phyloP scores from a whole-genome alignment of 495 filamentous ascomycete species.

The Xylaria telfairii region DNA sequence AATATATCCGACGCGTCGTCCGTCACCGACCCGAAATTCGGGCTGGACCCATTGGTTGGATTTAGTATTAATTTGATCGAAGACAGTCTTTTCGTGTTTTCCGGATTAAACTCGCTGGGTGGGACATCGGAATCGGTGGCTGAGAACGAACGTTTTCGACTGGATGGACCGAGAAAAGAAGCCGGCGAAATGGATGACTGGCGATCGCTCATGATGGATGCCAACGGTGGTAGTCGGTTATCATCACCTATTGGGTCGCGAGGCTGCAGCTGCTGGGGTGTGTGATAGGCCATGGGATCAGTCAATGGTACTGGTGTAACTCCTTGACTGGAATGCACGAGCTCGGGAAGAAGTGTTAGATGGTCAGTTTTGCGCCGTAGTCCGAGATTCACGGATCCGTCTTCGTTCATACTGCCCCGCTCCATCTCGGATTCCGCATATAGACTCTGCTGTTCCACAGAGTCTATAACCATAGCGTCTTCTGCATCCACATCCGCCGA shows the following conservation, averaged over 20 bases:
- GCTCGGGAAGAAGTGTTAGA: conserved; percentile 56
- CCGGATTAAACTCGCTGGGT: conserved; percentile 35
- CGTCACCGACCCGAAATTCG: conserved; percentile 18
- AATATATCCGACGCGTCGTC: conserved; percentile 35
- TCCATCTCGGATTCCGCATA: conserved; percentile 46
- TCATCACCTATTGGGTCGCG: conserved; percentile 57
- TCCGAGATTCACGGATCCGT: conserved; percentile 65
- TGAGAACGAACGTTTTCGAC: conserved; percentile 71
- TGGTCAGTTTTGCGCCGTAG: conserved; percentile 56
- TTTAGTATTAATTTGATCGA: conserved; percentile 86
- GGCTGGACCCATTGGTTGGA: conserved; percentile 46
- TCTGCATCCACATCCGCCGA: conserved; percentile 46
- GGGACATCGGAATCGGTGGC: conserved; percentile 54
- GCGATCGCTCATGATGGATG: conserved; percentile 51
- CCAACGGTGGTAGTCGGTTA: conserved; percentile 61
- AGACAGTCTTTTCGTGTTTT: conserved; percentile 65
- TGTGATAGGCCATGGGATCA: conserved; percentile 54
- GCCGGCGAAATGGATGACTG: conserved; percentile 59
- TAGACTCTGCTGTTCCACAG: conserved; percentile 50
- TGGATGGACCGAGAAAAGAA: conserved; percentile 57
- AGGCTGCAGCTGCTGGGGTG: conserved; percentile 40
- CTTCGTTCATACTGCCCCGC: conserved; percentile 57
- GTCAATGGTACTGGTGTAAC: conserved; percentile 45
- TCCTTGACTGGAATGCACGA: conserved; percentile 42
- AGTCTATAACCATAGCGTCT: conserved; percentile 49